phyloP scores from a whole-genome alignment of 805 yeast genomes.

The Ogataea degrootiae region DNA sequence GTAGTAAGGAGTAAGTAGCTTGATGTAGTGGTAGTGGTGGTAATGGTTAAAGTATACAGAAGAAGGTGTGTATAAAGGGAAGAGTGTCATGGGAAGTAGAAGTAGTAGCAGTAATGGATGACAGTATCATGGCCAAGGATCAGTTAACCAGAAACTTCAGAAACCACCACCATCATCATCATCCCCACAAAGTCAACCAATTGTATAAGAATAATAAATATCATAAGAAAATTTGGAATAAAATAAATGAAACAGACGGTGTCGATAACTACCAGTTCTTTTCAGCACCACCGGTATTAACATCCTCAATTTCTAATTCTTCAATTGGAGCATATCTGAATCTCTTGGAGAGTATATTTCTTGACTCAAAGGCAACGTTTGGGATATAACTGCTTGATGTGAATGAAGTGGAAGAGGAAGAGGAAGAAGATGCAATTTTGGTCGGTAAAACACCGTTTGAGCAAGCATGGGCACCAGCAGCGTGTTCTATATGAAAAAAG shows the following conservation, averaged over 20 bases:
- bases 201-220: no score
- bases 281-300: constrained; percentile 82
- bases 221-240: neutral
- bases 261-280: neutral
- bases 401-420: neutral
- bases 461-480: constrained; percentile 31
- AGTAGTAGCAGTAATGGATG: no score
- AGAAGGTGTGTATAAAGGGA: no score
- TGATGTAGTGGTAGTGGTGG: no score
- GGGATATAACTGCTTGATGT: constrained; percentile 4
- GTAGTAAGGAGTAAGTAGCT: no score
- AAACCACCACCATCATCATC: no score
- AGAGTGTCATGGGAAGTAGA: no score
- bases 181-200: no score
- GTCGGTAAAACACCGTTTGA: constrained; percentile 31
- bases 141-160: no score
- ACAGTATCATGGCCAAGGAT: no score
- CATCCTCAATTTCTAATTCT: constrained; percentile 67
- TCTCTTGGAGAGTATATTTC: constrained; percentile 66
- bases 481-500: constrained; percentile 10
- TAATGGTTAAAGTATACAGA: no score
- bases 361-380: constrained; percentile 36
- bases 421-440: neutral
- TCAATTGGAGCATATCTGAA: constrained; percentile 64
- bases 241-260: neutral